Conservation (phyloP, 208 protist genomes). For the Plasmodiophora brassicae region DNA sequence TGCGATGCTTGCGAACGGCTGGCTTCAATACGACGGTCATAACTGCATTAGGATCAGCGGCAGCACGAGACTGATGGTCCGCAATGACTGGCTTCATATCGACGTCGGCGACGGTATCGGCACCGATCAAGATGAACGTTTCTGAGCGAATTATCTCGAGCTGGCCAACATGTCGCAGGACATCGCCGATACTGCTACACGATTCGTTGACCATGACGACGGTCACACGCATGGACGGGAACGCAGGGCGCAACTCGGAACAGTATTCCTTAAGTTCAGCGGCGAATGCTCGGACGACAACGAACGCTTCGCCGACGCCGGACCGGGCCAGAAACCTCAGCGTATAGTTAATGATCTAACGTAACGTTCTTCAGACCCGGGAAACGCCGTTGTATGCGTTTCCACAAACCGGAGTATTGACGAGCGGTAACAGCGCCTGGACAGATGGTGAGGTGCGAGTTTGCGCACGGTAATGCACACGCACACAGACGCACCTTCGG, state of each 20-base stretch:
- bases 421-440: too few relatives aligned
- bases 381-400: too few relatives aligned
- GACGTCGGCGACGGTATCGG: slow-evolving; percentile 19
- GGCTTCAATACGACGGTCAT: slow-evolving; percentile 8
- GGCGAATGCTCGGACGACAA: not conserved
- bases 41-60: not conserved
- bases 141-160: slow-evolving; percentile 17
- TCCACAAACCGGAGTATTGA: too few relatives aligned
- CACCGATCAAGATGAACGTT: slow-evolving; percentile 1
- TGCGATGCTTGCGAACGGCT: not conserved
- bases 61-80: not conserved
- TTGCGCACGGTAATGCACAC: too few relatives aligned
- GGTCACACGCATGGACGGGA: slow-evolving; percentile 12
- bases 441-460: too few relatives aligned
- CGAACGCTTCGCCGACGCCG: not conserved
- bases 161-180: not conserved
- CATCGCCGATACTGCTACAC: not conserved
- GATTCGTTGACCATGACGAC: slow-evolving; percentile 18
- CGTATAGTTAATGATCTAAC: too few relatives aligned
- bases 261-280: not conserved
- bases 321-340: not conserved
- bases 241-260: not conserved
- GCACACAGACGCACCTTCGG: slow-evolving; percentile 22
- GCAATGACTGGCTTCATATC: not conserved
- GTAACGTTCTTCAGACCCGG: too few relatives aligned